These are phyloP conservation scores for Entonaema liquescens DNA, from an alignment of 495 filamentous ascomycete genomes.

Conservation along the genomic window DNA sequence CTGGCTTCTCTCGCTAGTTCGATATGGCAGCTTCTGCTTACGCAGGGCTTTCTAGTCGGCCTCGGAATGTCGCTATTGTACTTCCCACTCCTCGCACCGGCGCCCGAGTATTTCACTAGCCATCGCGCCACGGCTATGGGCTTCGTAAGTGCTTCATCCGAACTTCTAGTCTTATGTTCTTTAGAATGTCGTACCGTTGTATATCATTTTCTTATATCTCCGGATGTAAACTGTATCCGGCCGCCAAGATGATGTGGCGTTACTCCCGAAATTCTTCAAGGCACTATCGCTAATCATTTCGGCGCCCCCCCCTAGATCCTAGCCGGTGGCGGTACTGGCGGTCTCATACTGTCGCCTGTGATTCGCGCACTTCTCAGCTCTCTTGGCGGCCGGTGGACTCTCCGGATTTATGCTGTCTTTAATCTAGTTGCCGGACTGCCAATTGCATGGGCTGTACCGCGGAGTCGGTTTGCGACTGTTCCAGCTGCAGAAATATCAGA, in stretches of 20 bases:
- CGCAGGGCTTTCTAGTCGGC: slow-evolving; percentile 58
- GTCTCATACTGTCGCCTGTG: slow-evolving; percentile 56
- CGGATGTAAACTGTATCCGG: no score
- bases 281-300: neutral
- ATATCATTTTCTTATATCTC: neutral
- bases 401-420: slow-evolving; percentile 59
- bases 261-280: neutral
- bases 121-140: slow-evolving; percentile 61
- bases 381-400: slow-evolving; percentile 63
- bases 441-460: slow-evolving; percentile 56
- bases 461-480: slow-evolving; percentile 47
- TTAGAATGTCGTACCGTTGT: neutral
- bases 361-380: slow-evolving; percentile 58
- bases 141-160: slow-evolving; percentile 49
- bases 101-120: slow-evolving; percentile 59
- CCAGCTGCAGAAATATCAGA: slow-evolving; percentile 23
- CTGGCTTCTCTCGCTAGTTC: slow-evolving; percentile 49
- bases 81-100: slow-evolving; percentile 57
- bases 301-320: slow-evolving; percentile 52
- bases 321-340: slow-evolving; percentile 55
- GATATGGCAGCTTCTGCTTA: slow-evolving; percentile 59
- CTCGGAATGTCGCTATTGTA: slow-evolving; percentile 60
- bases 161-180: slow-evolving; percentile 5
- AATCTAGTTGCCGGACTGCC: slow-evolving; percentile 56
- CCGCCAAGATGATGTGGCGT: neutral